Evolutionary conservation across 2,329 filamentous ascomycete species (phyloP).

Genomic region (Ciborinia camelliae): DNA sequence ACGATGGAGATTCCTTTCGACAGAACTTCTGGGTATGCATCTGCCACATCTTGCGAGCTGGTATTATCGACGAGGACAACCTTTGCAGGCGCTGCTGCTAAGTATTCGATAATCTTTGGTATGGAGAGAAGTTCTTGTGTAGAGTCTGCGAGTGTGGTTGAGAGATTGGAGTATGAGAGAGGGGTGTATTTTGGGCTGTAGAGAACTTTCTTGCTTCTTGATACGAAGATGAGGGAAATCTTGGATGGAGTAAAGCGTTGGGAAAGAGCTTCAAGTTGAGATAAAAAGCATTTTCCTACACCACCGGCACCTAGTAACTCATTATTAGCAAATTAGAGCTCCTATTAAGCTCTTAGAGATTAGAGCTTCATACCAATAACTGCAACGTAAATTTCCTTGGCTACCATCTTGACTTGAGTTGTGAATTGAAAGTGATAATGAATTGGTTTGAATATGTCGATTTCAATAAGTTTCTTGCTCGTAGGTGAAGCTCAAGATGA

Average conservation of each 20-base stretch:
- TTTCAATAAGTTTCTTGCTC: neutral
- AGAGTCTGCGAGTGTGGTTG: constrained; percentile 62
- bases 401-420: constrained; percentile 27
- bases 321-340: constrained; percentile 6
- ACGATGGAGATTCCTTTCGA: constrained; percentile 82
- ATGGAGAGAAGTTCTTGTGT: constrained; percentile 63
- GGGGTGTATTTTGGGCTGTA: constrained; percentile 70
- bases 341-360: constrained; percentile 27
- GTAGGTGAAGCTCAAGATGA: constrained; percentile 2
- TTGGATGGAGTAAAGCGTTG: constrained; percentile 60
- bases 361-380: constrained; percentile 42
- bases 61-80: constrained; percentile 93
- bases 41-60: constrained; percentile 80
- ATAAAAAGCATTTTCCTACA: constrained; percentile 87
- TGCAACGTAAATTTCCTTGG: constrained; percentile 43
- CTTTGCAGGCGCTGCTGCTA: constrained; percentile 72
- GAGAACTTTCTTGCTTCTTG: constrained; percentile 79
- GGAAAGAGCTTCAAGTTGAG: constrained; percentile 69
- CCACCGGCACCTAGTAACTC: constrained; percentile 73
- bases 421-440: neutral
- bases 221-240: constrained; percentile 78
- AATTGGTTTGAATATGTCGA: neutral
- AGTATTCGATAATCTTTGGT: constrained; percentile 70
- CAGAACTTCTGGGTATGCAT: constrained; percentile 77
- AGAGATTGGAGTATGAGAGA: constrained; percentile 57